Conservation (phyloP, 2,329 filamentous ascomycete genomes). For the Fusarium sublunatum region DNA sequence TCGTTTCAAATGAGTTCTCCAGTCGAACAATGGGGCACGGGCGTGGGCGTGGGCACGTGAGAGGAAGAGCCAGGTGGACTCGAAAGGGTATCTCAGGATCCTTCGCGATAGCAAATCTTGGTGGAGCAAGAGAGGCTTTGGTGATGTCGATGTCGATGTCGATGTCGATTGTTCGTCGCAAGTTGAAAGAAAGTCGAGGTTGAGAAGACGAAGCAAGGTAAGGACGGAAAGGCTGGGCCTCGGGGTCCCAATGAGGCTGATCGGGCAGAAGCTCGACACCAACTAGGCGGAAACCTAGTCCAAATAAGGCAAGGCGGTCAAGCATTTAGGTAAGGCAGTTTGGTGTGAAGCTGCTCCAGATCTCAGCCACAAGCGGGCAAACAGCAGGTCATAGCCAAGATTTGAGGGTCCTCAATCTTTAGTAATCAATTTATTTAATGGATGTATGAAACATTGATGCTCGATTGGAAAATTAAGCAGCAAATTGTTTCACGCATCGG, state of each 20-base stretch:
- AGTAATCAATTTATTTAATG: not conserved
- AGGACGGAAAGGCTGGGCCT: constrained; percentile 38
- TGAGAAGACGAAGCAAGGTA: constrained; percentile 25
- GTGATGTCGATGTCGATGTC: constrained; percentile 8
- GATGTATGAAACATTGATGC: constrained; percentile 8
- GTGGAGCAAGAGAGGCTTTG: constrained; percentile 7
- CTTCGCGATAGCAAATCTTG: constrained; percentile 22
- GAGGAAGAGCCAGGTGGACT: constrained; percentile 11
- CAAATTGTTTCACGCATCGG: not conserved
- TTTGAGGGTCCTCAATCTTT: constrained; percentile 4
- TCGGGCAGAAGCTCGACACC: constrained; percentile 38
- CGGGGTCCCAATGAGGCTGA: constrained; percentile 45
- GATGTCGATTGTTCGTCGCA: constrained; percentile 1
- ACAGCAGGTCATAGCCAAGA: constrained; percentile 17
- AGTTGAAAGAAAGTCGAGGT: constrained; percentile 18
- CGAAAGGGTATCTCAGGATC: not conserved
- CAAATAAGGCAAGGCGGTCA: constrained; percentile 43
- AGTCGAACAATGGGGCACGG: constrained; percentile 29
- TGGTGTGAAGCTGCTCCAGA: constrained; percentile 26
- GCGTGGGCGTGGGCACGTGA: constrained; percentile 23
- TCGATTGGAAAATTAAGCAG: not conserved
- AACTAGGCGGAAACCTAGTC: constrained; percentile 29
- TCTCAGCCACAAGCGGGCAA: constrained; percentile 30
- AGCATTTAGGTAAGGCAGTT: constrained; percentile 27
- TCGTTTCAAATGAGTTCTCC: constrained; percentile 38